Evolutionary conservation across 768 basidiomycete species (phyloP), one percentile per base, ranked within the genome.

Genomic region (Trametes gibbosa): DNA sequence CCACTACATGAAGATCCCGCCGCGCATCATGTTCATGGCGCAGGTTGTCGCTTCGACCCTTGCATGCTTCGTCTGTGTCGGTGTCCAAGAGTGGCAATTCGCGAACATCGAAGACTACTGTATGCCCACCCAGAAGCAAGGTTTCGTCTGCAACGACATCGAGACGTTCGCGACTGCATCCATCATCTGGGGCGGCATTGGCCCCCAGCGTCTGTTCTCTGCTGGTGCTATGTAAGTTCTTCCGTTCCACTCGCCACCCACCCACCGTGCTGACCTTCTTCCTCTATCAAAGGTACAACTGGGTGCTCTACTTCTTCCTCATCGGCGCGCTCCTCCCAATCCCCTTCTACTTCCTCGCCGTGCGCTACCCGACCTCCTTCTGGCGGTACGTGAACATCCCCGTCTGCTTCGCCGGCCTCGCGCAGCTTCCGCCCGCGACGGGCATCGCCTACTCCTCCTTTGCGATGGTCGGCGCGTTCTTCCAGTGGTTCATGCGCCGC

Each of bases 391-490:
- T 97, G 76, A 95, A 95, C 77, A 80, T 93, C 29, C 93, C 95
- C 13, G 89, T 96, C n/a, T 79, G 90, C 68, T 86, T 95, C 69
- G 82, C 84, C 29, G 89, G 90, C 24, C 76, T 89, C 14, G 75
- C 78, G 59, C 79, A 75, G 29, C 85, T 97, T 65, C 96, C 95
- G 0, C 92, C 94, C 3, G 92, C 85, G 7, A 84, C 83, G 0
- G 94, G 93, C n/a, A 84, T 95, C 81, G 97, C 95, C 79, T 95
- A 90, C 72, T 80, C 87, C 0, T 85, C 89, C 0, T 96, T 89
- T 89, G 76, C 85, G 45, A 54, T 89, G 32, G 80, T 79, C 21
- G 93, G 94, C 29, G 93, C 90, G 76, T 72, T 94, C 73, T 98
- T 98, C 86, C 95, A 92, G 75, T 92, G 79, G 74, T 78, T 81